Evolutionary conservation across 345 rosid genomes (phyloP).

Genomic region (Isatis tinctoria): DNA sequence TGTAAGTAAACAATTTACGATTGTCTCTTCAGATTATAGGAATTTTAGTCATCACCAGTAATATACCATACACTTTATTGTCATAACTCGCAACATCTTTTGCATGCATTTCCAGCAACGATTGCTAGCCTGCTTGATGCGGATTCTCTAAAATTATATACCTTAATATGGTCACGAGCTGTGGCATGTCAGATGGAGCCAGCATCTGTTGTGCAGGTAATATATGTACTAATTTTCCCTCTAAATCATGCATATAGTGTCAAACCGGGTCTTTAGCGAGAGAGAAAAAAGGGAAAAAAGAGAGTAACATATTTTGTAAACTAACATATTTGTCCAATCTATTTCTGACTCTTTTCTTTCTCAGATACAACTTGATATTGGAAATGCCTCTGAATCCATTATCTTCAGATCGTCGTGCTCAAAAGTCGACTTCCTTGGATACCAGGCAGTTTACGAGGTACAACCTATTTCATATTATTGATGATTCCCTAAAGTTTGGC

Average conservation of each 20-base stretch:
- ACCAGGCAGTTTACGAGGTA: constrained; percentile 87
- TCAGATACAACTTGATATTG: constrained; percentile 76
- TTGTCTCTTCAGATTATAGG: constrained; percentile 7
- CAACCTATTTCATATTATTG: neutral
- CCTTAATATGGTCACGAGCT: constrained; percentile 90
- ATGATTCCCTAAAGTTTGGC: constrained; percentile 15
- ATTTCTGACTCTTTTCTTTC: constrained; percentile 9
- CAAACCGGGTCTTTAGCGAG: neutral
- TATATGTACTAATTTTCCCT: neutral
- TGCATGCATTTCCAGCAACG: constrained; percentile 47
- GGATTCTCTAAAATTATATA: constrained; percentile 83
- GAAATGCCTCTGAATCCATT: constrained; percentile 53
- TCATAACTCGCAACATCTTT: constrained; percentile 14
- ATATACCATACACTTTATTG: neutral
- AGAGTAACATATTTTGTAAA: neutral
- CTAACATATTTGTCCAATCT: neutral
- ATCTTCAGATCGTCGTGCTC: constrained; percentile 70
- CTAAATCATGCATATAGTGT: constrained; percentile 5
- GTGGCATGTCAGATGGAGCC: constrained; percentile 97
- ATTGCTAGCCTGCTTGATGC: constrained; percentile 71
- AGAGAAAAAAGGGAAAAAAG: neutral
- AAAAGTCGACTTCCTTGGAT: constrained; percentile 68
- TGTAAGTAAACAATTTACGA: constrained; percentile 44
- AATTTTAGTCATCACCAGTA: neutral
- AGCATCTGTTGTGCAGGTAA: constrained; percentile 66